These are phyloP conservation scores for Claviceps paspali DNA, from an alignment of 2,329 filamentous ascomycete genomes.

Conservation along the genomic window DNA sequence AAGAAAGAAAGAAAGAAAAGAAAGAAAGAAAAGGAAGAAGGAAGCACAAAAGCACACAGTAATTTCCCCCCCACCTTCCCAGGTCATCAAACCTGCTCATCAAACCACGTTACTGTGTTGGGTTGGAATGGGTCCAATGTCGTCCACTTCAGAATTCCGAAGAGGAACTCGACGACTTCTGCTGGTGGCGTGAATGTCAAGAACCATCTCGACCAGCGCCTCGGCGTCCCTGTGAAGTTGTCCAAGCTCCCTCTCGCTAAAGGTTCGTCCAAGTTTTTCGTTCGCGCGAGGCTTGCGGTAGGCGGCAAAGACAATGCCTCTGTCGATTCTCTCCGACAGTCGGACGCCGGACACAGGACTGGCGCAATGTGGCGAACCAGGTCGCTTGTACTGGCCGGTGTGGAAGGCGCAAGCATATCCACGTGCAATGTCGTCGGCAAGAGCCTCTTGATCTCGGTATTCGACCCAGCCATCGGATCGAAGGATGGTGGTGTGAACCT, in stretches of 20 bases:
- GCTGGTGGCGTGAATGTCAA: constrained; percentile 31
- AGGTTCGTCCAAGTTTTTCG: constrained; percentile 19
- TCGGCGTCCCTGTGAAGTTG: constrained; percentile 34
- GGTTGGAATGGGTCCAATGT: constrained; percentile 24
- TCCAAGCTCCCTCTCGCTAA: constrained; percentile 25
- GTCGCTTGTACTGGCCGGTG: constrained; percentile 21
- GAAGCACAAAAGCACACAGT: constrained; percentile 1
- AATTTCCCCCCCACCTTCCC: too few species aligned
- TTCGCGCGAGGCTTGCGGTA: constrained; percentile 32
- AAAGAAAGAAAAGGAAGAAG: background rate
- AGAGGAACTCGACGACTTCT: constrained; percentile 17
- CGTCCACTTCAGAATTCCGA: constrained; percentile 15
- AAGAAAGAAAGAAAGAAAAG: background rate
- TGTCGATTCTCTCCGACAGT: constrained; percentile 21
- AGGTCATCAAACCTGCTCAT: too few species aligned
- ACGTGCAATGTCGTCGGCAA: constrained; percentile 29
- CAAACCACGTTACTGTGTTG: too few species aligned
- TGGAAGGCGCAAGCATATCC: constrained; percentile 41
- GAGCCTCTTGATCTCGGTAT: constrained; percentile 28
- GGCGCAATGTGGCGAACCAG: constrained; percentile 11
- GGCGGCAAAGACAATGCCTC: constrained; percentile 41
- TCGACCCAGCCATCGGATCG: constrained; percentile 36
- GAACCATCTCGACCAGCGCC: constrained; percentile 35
- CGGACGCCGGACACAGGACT: constrained; percentile 13
- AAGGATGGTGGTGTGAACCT: constrained; percentile 35